These are phyloP conservation scores for Fraxinus xanthoxyloides DNA, from an alignment of 305 asterid genomes.

Conservation along the genomic window DNA sequence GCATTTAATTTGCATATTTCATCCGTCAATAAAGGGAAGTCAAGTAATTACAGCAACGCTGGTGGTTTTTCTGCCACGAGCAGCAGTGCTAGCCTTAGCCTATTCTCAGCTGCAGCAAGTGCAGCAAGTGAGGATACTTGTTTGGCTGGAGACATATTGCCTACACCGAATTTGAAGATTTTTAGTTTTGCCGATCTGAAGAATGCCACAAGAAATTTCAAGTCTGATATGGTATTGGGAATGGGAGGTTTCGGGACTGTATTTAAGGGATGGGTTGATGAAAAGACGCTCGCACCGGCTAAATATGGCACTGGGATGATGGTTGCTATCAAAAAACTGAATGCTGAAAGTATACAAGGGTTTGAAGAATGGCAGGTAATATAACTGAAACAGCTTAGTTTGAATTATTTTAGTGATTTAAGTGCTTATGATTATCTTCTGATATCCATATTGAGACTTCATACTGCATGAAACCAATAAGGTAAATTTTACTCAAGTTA, in stretches of 20 bases:
- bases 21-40: slow-evolving; percentile 40
- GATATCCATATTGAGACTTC: background rate
- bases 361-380: slow-evolving; percentile 87
- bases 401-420: background rate
- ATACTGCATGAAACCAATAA: background rate
- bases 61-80: slow-evolving; percentile 50
- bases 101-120: slow-evolving; percentile 58
- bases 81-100: slow-evolving; percentile 68
- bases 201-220: slow-evolving; percentile 64
- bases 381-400: background rate
- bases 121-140: slow-evolving; percentile 54
- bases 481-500: background rate
- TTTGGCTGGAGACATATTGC: slow-evolving; percentile 49
- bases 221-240: slow-evolving; percentile 69
- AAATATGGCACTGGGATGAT: slow-evolving; percentile 56
- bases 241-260: slow-evolving; percentile 89
- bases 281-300: slow-evolving; percentile 58
- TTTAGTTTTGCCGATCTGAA: slow-evolving; percentile 62
- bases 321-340: slow-evolving; percentile 89
- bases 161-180: slow-evolving; percentile 50
- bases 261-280: slow-evolving; percentile 85
- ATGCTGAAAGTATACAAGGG: slow-evolving; percentile 78
- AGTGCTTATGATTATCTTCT: background rate
- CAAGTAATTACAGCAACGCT: slow-evolving; percentile 50
- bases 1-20: background rate